Evolutionary conservation across 345 rosid genomes (phyloP).

Genomic region (Anacardium occidentale): DNA sequence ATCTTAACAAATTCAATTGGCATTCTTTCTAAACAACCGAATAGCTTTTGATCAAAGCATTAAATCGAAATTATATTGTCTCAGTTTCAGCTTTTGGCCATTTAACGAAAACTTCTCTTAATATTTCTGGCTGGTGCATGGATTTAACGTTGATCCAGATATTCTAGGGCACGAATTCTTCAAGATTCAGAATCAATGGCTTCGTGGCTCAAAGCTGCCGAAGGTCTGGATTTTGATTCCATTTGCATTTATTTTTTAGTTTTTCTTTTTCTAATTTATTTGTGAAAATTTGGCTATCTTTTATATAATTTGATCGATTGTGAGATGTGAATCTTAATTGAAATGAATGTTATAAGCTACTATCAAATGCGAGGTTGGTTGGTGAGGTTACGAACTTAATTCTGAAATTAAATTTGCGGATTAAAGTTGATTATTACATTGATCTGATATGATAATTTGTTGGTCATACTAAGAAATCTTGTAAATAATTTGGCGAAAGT

Average conservation of each 20-base stretch:
- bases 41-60: constrained; percentile 12
- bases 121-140: constrained; percentile 36
- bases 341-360: neutral
- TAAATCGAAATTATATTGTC: neutral
- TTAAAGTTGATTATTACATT: neutral
- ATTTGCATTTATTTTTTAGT: constrained; percentile 1
- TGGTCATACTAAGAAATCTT: too few species aligned
- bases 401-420: neutral
- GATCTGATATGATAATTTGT: too few species aligned
- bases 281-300: neutral
- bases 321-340: neutral
- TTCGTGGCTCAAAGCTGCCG: constrained; percentile 97
- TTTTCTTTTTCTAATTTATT: neutral
- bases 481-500: too few species aligned
- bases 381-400: neutral
- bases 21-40: neutral
- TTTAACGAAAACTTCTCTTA: constrained; percentile 19
- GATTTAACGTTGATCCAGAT: constrained; percentile 35
- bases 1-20: neutral
- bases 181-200: constrained; percentile 53
- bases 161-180: constrained; percentile 30
- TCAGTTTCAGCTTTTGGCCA: neutral
- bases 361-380: neutral
- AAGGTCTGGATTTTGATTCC: constrained; percentile 50
- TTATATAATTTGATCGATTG: neutral